Base-by-base conservation (phyloP, 2,329 filamentous ascomycete genomes). In the Chrysoporthe austroafricana region DNA sequence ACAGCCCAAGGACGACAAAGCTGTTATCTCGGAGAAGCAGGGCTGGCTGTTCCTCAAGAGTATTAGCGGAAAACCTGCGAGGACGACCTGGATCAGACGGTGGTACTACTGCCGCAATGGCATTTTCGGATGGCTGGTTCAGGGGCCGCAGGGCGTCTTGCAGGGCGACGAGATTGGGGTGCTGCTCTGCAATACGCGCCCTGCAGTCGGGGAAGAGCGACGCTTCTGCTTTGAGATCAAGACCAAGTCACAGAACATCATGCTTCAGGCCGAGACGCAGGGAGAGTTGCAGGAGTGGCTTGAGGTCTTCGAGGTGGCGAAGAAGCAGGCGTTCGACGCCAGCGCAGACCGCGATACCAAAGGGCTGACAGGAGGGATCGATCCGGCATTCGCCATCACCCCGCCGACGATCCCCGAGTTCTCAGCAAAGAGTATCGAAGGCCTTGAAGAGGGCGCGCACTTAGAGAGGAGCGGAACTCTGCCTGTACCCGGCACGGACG, bases 201-300 rank as follows among this genome's bases (percentile, higher is more conserved):
- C 94, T 21, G 94, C 94, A 0, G 91, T 96, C 63, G 90, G 93
- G 72, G 96, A 99, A 79, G 96, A 99, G 75, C 89, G 96, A 50
- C 88, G 96, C 18, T 99, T 98, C 79, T 98, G 96, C 77, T 97
- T 99, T 74, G 96, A 99, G 79, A 91, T 99, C 74, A 99, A 98
- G 83, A 99, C 96, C 2, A 99, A 97, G 79, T 97, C 93, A 74
- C 92, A 92, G 70, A 96, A 90, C 62, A 89, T 97, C 71, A 82
- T 97, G 68, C 84, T 99, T 3, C 96, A 99, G 79, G 92, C 95
- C 4, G 96, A 99, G 77, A 97, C 93, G 0, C 96, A 99, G 77
- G 84, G 83, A 62, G 93, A 98, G 76, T 86, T 99, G n/a, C 94
- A 92, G 68, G 92, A 97, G 74, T 99, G 96, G 96, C 89, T 99